A percentile compares a stretch with the other conserved stretches of the same genome.
phyloP scores from a whole-genome alignment of 306 rosid species.

The Cajanus cajan region DNA sequence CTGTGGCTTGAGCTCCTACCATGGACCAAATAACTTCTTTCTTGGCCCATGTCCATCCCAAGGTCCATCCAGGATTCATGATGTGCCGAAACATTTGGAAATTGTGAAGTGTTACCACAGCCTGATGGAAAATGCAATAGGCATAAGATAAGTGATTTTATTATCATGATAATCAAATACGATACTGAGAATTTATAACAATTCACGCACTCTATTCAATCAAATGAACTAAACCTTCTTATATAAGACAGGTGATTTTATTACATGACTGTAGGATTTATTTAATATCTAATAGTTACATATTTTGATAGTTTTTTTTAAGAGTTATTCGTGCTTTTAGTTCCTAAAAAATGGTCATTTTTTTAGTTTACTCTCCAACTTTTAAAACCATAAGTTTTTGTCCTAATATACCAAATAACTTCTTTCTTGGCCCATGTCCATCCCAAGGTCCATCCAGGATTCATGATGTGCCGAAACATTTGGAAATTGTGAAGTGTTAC shows the following conservation, averaged over 20 bases:
- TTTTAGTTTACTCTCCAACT: too few relatives aligned
- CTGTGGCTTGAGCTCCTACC: conserved; percentile 82
- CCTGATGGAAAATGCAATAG: conserved; percentile 42
- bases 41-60: conserved; percentile 96
- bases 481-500: conserved; percentile 85
- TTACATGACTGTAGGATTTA: neutral
- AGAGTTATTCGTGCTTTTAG: too few relatives aligned
- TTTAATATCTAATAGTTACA: neutral
- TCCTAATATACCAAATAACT: conserved; percentile 91
- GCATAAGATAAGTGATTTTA: neutral
- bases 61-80: conserved; percentile 88
- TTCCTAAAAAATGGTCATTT: too few relatives aligned
- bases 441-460: conserved; percentile 88
- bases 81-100: conserved; percentile 92
- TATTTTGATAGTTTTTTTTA: too few relatives aligned
- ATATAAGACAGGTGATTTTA: neutral
- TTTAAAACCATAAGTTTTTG: too few relatives aligned
- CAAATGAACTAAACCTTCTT: too few relatives aligned
- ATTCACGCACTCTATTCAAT: too few relatives aligned
- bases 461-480: conserved; percentile 86
- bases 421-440: conserved; percentile 97
- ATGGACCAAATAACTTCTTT: conserved; percentile 84
- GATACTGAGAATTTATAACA: too few relatives aligned
- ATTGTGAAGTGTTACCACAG: conserved; percentile 67
- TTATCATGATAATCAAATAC: neutral